A percentile compares a stretch with the other conserved stretches of the same genome.
phyloP scores from a whole-genome alignment of 2,329 filamentous ascomycete species.

The Amauroascus niger region DNA sequence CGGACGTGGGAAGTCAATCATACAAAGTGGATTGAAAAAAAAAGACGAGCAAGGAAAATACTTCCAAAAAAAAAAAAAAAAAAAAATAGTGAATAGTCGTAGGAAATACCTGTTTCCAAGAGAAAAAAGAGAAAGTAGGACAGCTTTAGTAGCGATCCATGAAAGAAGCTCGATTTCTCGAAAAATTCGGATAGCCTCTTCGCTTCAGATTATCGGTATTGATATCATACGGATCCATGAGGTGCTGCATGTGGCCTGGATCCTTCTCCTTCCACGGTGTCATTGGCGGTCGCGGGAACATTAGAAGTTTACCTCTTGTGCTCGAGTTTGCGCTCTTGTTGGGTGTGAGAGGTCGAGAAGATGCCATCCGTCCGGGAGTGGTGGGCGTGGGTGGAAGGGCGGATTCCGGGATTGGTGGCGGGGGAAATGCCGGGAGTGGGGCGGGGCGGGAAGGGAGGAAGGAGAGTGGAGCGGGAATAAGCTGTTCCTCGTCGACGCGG shows the following conservation, averaged over 20 bases:
- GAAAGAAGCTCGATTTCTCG: neutral
- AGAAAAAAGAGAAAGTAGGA: neutral
- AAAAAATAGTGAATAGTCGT: neutral
- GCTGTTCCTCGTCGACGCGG: neutral
- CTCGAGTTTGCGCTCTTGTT: neutral
- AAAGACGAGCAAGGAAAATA: neutral
- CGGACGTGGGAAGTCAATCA: neutral
- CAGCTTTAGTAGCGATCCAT: neutral
- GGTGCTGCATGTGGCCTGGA: neutral
- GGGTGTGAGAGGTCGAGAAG: neutral
- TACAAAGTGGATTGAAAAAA: neutral
- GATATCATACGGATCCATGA: neutral
- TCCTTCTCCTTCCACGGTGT: neutral
- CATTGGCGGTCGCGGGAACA: constrained; percentile 3
- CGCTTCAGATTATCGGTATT: neutral
- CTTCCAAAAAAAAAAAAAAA: neutral
- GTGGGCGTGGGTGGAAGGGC: neutral
- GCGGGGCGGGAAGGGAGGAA: neutral
- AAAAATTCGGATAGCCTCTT: constrained; percentile 3
- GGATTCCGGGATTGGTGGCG: neutral
- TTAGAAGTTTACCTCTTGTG: neutral
- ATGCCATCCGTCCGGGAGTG: neutral
- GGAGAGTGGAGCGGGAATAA: constrained; percentile 5
- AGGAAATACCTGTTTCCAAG: neutral
- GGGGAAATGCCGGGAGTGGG: neutral